phyloP scores from a whole-genome alignment of 768 basidiomycete genomes.

The Neoboletus magnificus region DNA sequence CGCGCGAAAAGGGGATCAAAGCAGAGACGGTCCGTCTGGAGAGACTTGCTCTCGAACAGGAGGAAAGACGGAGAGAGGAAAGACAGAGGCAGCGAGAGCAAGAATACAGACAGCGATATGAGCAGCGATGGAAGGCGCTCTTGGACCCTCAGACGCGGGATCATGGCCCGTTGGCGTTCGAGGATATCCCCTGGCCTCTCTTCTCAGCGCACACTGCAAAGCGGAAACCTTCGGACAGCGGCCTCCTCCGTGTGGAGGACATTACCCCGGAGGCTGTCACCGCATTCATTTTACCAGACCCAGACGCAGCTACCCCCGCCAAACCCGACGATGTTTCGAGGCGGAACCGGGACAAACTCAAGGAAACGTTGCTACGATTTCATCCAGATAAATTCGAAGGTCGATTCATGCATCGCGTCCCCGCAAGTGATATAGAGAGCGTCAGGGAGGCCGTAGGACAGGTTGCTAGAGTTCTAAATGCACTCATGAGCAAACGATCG shows the following conservation, averaged over 20 bases:
- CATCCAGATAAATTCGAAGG: slow-evolving; percentile 85
- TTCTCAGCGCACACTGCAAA: slow-evolving; percentile 29
- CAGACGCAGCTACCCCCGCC: slow-evolving; percentile 12
- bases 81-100: slow-evolving; percentile 42
- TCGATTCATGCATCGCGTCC: slow-evolving; percentile 55
- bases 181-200: slow-evolving; percentile 76
- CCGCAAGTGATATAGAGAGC: slow-evolving; percentile 41
- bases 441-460: slow-evolving; percentile 62
- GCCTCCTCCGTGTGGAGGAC: slow-evolving; percentile 39
- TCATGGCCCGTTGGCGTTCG: slow-evolving; percentile 40
- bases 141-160: slow-evolving; percentile 31
- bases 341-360: slow-evolving; percentile 57
- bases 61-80: slow-evolving; percentile 46
- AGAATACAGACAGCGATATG: slow-evolving; percentile 51
- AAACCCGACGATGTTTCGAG: slow-evolving; percentile 31
- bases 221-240: slow-evolving; percentile 12
- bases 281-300: slow-evolving; percentile 49
- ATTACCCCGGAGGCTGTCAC: slow-evolving; percentile 55
- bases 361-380: slow-evolving; percentile 69
- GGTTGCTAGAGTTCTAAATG: slow-evolving; percentile 59
- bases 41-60: slow-evolving; percentile 50
- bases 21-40: slow-evolving; percentile 53
- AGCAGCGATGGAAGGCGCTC: slow-evolving; percentile 54
- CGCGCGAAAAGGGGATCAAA: slow-evolving; percentile 50
- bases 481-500: slow-evolving; percentile 42